Evolutionary conservation across 1,284 basidiomycete genomes (phyloP).

Genomic region (Vanrija sp.): DNA sequence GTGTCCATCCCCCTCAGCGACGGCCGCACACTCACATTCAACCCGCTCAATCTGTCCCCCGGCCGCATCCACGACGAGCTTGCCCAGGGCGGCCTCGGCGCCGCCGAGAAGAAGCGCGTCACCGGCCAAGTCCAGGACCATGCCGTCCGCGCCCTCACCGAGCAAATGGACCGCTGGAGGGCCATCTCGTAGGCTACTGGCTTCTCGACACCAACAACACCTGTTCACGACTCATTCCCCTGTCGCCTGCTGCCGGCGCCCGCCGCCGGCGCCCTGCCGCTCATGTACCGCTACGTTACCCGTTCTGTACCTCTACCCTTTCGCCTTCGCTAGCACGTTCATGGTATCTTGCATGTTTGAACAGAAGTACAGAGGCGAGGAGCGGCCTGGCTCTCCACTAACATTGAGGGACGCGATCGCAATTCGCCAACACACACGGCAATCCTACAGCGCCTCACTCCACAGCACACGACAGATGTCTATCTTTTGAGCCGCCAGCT

Average conservation of each 20-base stretch:
- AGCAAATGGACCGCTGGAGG: slow-evolving; percentile 37
- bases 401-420: neutral
- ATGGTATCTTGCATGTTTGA: slow-evolving; percentile 6
- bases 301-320: neutral
- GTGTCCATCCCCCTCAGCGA: slow-evolving; percentile 31
- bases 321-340: neutral
- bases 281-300: neutral
- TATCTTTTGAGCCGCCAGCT: neutral
- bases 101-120: slow-evolving; percentile 22
- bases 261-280: neutral
- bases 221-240: neutral
- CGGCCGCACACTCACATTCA: slow-evolving; percentile 33
- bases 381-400: too few relatives aligned
- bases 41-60: slow-evolving; percentile 32
- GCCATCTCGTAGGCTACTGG: slow-evolving; percentile 5
- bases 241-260: too few relatives aligned
- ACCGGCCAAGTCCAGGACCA: slow-evolving; percentile 19
- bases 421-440: neutral
- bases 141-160: slow-evolving; percentile 27
- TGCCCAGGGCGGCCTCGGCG: slow-evolving; percentile 26
- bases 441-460: neutral
- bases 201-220: neutral
- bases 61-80: slow-evolving; percentile 36
- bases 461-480: neutral
- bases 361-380: neutral